Evolutionary conservation across 2,329 filamentous ascomycete species (phyloP).

Genomic region (Shiraia sp.): DNA sequence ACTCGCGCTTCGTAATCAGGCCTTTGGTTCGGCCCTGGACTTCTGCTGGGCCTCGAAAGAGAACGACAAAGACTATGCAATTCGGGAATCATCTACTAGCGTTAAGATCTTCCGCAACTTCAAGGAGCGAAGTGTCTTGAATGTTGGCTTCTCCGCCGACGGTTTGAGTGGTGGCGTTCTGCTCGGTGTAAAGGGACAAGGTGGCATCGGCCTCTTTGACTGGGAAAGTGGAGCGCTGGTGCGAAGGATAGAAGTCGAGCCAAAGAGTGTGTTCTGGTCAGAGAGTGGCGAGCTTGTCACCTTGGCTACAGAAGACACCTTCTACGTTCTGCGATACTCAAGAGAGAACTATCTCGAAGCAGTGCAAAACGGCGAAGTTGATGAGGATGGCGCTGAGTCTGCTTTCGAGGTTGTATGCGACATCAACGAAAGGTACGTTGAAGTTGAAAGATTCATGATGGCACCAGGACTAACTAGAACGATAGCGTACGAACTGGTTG

Average conservation of each 20-base stretch:
- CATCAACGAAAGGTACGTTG: slow-evolving; percentile 79
- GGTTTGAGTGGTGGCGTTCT: slow-evolving; percentile 86
- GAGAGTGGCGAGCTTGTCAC: slow-evolving; percentile 92
- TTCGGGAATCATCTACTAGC: slow-evolving; percentile 89
- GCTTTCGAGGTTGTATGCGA: slow-evolving; percentile 97
- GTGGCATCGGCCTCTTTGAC: slow-evolving; percentile 94
- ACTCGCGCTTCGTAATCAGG: slow-evolving; percentile 94
- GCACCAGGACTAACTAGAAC: slow-evolving; percentile 11
- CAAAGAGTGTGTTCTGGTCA: slow-evolving; percentile 85
- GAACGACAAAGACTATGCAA: slow-evolving; percentile 97
- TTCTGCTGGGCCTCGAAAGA: slow-evolving; percentile 98
- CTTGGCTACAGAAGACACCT: slow-evolving; percentile 91
- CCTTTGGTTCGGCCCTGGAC: slow-evolving; percentile 91
- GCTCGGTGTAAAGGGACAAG: slow-evolving; percentile 91
- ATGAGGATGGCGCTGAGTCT: slow-evolving; percentile 90
- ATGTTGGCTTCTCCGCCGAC: slow-evolving; percentile 94
- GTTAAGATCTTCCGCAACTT: slow-evolving; percentile 99
- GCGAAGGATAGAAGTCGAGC: slow-evolving; percentile 83
- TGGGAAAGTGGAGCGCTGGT: slow-evolving; percentile 90
- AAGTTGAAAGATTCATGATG: slow-evolving; percentile 14
- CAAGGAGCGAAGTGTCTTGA: slow-evolving; percentile 88
- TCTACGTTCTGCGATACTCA: slow-evolving; percentile 91
- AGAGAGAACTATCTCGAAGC: slow-evolving; percentile 86
- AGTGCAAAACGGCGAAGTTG: slow-evolving; percentile 77
- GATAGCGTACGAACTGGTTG: slow-evolving; percentile 86